Conservation (phyloP, 2,329 filamentous ascomycete genomes). For the Aschersonia sp. region DNA sequence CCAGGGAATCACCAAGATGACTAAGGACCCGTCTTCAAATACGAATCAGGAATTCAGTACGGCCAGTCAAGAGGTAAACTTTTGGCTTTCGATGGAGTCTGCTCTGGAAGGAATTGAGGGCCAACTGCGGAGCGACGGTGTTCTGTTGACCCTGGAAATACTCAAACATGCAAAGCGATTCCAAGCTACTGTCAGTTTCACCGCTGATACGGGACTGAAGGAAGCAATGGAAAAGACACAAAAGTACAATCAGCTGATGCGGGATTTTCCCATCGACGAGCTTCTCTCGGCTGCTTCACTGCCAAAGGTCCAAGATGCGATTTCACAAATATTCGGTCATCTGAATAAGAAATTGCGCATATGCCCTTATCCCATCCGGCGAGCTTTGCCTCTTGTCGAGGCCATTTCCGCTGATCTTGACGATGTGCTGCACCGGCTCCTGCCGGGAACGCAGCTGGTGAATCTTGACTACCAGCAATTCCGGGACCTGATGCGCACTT, state of each 20-base stretch:
- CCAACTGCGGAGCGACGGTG: conserved; percentile 78
- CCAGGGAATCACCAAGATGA: conserved; percentile 88
- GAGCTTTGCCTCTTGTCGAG: conserved; percentile 87
- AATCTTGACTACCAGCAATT: conserved; percentile 90
- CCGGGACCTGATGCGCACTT: conserved; percentile 65
- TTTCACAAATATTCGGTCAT: conserved; percentile 81
- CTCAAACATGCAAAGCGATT: conserved; percentile 95
- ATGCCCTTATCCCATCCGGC: conserved; percentile 84
- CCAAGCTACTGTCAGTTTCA: conserved; percentile 93
- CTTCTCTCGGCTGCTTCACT: conserved; percentile 83
- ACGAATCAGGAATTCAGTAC: conserved; percentile 43
- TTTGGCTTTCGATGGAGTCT: conserved; percentile 95
- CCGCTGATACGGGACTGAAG: conserved; percentile 87
- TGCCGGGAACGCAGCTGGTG: conserved; percentile 78
- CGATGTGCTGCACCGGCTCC: conserved; percentile 66
- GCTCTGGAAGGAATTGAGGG: conserved; percentile 82
- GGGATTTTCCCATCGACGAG: conserved; percentile 93
- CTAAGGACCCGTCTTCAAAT: conserved; percentile 60
- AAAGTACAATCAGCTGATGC: conserved; percentile 98
- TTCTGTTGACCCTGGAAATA: conserved; percentile 82
- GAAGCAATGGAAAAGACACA: conserved; percentile 93
- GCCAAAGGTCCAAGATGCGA: conserved; percentile 74
- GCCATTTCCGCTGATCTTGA: conserved; percentile 92
- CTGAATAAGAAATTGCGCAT: conserved; percentile 97
- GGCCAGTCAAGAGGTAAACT: conserved; percentile 95